phyloP scores from a whole-genome alignment of 768 basidiomycete species.

The Kwoniella newhampshirensis region DNA sequence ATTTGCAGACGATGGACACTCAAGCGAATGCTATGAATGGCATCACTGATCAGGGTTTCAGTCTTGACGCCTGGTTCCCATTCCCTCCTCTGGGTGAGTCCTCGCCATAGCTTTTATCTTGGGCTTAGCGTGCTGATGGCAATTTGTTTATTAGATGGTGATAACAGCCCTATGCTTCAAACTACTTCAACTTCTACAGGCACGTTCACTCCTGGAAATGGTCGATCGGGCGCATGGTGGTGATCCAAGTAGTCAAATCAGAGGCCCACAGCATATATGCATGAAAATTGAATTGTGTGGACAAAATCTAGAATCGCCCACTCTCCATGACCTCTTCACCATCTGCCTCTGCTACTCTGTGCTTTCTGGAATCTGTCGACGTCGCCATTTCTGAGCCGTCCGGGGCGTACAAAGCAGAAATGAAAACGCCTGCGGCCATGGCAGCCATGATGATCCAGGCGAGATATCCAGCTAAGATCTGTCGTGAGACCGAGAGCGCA shows the following conservation, averaged over 20 bases:
- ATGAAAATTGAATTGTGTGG: no score
- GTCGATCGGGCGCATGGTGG: no score
- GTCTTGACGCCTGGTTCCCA: conserved; percentile 36
- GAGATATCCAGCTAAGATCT: conserved; percentile 21
- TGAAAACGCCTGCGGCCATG: conserved; percentile 18
- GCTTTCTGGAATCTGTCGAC: not conserved
- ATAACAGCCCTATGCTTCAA: no score
- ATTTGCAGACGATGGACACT: conserved; percentile 2
- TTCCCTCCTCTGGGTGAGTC: conserved; percentile 43
- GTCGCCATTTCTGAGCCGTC: conserved; percentile 1
- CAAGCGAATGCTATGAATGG: not conserved
- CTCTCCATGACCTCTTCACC: conserved; percentile 24
- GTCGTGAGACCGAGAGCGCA: conserved; percentile 21
- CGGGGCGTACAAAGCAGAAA: conserved; percentile 13
- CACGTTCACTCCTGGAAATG: no score
- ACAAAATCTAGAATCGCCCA: conserved; percentile 13
- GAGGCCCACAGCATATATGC: no score
- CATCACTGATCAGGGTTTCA: conserved; percentile 12
- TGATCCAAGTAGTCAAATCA: no score
- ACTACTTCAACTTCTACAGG: no score
- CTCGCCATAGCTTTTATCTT: no score
- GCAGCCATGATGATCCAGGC: conserved; percentile 22
- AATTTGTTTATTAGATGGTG: no score
- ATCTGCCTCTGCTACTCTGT: conserved; percentile 16
- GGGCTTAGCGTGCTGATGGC: no score